phyloP scores from a whole-genome alignment of 805 yeast species.

The Saccharomycopsis amapae region DNA sequence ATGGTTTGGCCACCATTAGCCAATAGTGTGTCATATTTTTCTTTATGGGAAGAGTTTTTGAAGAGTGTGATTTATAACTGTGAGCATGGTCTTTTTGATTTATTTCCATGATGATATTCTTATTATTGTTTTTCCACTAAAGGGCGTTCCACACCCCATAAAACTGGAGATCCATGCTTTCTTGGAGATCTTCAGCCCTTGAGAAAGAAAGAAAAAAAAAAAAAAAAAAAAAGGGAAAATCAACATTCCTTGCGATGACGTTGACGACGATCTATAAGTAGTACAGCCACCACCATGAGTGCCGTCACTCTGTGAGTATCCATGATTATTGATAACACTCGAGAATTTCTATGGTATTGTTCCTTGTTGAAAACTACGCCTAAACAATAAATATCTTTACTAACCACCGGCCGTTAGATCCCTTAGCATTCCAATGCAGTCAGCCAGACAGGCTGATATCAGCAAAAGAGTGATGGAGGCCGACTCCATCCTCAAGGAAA shows the following conservation, averaged over 20 bases:
- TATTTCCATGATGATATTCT: too few relatives aligned
- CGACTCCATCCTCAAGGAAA: constrained; percentile 58
- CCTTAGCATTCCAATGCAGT: constrained; percentile 51
- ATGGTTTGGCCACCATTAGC: too few relatives aligned
- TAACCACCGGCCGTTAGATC: constrained; percentile 22
- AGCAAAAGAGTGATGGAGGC: constrained; percentile 49
- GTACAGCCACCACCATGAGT: not conserved
- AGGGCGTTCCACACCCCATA: too few relatives aligned
- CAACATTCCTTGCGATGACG: not conserved
- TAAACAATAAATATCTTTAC: not conserved
- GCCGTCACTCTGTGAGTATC: not conserved
- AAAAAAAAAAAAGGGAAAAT: too few relatives aligned
- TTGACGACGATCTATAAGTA: not conserved
- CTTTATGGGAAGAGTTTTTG: too few relatives aligned
- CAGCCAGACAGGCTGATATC: constrained; percentile 44
- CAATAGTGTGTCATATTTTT: too few relatives aligned
- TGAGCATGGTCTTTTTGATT: too few relatives aligned
- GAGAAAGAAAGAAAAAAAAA: too few relatives aligned
- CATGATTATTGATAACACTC: not conserved
- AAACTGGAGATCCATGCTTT: too few relatives aligned
- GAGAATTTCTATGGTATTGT: not conserved
- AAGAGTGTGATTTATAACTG: too few relatives aligned
- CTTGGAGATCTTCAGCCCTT: not conserved
- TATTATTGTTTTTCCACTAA: too few relatives aligned
- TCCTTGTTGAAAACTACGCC: not conserved